Conservation (phyloP, 2,329 filamentous ascomycete species). For the Fusarium clavum region DNA sequence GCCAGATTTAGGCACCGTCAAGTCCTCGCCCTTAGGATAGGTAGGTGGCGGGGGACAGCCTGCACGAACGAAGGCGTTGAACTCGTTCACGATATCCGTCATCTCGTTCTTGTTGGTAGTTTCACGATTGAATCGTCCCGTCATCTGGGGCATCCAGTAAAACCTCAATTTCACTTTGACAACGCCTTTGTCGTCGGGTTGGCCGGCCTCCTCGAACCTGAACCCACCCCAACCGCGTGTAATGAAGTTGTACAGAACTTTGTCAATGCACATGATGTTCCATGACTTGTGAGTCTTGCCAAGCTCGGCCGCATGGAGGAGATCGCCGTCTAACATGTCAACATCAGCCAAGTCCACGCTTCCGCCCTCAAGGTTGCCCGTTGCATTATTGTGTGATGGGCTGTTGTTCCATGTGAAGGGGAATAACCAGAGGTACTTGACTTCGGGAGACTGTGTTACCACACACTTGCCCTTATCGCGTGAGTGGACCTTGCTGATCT, state of each 20-base stretch:
- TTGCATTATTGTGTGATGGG: neutral
- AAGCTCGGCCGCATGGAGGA: fast-evolving
- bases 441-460: fast-evolving
- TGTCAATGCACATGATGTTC: neutral
- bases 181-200: neutral
- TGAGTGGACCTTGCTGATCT: neutral
- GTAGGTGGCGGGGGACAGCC: neutral
- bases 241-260: fast-evolving
- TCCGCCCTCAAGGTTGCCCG: fast-evolving
- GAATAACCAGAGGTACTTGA: neutral
- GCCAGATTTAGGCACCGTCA: neutral
- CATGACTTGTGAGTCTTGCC: neutral
- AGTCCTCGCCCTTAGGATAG: neutral
- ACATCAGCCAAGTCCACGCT: neutral
- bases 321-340: fast-evolving
- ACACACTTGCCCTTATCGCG: fast-evolving
- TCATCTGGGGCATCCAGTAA: constrained; percentile 11
- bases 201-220: neutral
- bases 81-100: neutral
- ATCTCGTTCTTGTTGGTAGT: neutral
- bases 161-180: neutral
- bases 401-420: neutral
- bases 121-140: neutral
- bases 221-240: neutral
- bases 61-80: neutral